Conservation (phyloP, 257 asterid species). For the Rehmannia glutinosa region DNA sequence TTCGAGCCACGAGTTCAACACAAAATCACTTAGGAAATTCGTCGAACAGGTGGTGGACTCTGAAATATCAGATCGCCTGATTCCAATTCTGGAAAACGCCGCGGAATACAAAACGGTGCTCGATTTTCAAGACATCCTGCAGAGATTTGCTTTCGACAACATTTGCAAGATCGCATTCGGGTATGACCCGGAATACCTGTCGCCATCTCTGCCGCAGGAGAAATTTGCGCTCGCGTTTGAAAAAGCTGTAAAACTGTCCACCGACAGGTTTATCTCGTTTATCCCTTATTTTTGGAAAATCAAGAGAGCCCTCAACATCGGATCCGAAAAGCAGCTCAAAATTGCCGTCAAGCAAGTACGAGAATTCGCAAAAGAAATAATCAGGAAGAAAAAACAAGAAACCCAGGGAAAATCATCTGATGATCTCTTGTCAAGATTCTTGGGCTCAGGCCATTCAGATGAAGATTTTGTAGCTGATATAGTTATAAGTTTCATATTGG, state of each 20-base stretch:
- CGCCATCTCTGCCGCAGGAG: constrained; percentile 29
- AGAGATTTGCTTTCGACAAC: constrained; percentile 41
- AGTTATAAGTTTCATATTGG: constrained; percentile 40
- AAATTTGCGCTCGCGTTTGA: constrained; percentile 37
- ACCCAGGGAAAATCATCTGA: constrained; percentile 15
- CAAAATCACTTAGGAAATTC: constrained; percentile 35
- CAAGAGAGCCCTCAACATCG: constrained; percentile 21
- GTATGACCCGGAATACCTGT: constrained; percentile 31
- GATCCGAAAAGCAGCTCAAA: constrained; percentile 33
- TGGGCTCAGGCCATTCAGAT: constrained; percentile 37
- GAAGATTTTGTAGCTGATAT: constrained; percentile 36
- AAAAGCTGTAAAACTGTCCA: constrained; percentile 23
- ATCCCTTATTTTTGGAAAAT: constrained; percentile 32
- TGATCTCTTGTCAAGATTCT: constrained; percentile 40
- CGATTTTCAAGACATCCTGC: constrained; percentile 31
- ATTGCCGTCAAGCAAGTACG: constrained; percentile 22
- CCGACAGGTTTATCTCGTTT: constrained; percentile 3
- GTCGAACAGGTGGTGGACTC: constrained; percentile 31
- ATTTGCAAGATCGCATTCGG: constrained; percentile 42
- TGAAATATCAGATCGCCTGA: constrained; percentile 30
- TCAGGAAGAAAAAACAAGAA: constrained; percentile 21
- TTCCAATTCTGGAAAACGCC: constrained; percentile 25
- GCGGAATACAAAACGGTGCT: constrained; percentile 13
- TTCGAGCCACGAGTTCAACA: constrained; percentile 43
- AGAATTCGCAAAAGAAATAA: constrained; percentile 24